These are phyloP conservation scores for Castanea mollissima DNA, from an alignment of 306 rosid species.

Conservation along the genomic window DNA sequence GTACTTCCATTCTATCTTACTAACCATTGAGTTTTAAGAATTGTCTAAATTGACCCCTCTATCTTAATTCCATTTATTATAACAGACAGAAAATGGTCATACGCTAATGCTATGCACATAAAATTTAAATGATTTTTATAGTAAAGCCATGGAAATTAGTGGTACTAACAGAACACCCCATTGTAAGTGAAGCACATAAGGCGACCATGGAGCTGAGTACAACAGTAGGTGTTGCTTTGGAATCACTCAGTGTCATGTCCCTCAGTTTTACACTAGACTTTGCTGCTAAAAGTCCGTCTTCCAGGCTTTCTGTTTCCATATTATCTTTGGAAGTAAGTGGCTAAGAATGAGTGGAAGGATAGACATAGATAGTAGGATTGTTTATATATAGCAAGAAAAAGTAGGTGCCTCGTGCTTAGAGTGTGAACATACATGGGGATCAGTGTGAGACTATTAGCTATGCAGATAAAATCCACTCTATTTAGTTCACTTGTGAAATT, in stretches of 20 bases:
- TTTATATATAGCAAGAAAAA: too few species aligned
- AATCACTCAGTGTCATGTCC: neutral
- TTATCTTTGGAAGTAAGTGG: neutral
- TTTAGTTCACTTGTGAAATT: too few species aligned
- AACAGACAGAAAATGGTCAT: neutral
- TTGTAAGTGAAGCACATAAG: conserved; percentile 64
- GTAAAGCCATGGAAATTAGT: neutral
- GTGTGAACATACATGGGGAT: too few species aligned
- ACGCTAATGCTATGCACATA: neutral
- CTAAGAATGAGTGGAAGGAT: neutral
- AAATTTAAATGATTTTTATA: too few species aligned
- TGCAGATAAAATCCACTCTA: too few species aligned
- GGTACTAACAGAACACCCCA: conserved; percentile 64
- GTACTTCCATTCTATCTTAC: too few species aligned
- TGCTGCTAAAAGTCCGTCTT: conserved; percentile 14
- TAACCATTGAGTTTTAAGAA: fast-evolving
- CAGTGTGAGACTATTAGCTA: too few species aligned
- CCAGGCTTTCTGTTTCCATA: conserved; percentile 3
- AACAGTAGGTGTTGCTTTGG: conserved; percentile 37
- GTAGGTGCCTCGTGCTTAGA: too few species aligned
- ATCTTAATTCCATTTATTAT: too few species aligned
- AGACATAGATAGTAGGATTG: too few species aligned
- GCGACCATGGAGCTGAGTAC: conserved; percentile 59
- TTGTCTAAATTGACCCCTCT: too few species aligned
- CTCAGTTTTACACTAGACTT: conserved; percentile 14